Evolutionary conservation across 371 early-diverging fungal genomes (phyloP), one percentile per base, ranked within the genome.

Genomic region (Zychaea mexicana): DNA sequence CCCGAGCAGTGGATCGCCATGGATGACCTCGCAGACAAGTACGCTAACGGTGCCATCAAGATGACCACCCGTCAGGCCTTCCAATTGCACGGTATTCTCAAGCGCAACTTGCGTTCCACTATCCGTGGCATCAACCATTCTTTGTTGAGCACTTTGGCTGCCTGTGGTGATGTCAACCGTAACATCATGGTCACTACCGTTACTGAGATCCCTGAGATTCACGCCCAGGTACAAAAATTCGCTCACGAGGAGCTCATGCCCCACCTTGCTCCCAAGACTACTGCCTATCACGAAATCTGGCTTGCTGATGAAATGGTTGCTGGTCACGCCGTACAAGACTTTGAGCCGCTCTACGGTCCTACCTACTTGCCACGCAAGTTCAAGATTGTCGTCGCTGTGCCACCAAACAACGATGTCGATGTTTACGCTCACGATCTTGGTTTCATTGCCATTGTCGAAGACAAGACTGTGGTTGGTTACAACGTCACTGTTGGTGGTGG

Each of bases 151-250:
- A 95, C 96, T 24, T 83, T 96, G 45, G 97, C 97, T 54, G 97
- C 97, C 39, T 96, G 97, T 78, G 97, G 97, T 70, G 97, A 96
- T 82, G 97, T 96, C 64, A 96, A 96, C 84, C 90, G 97, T 70
- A 96, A 96, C 81, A 94, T 96, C 65, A 95, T 95, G 85, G 90
- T 92, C 69, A 90, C 90, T 64, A 90, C 94, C 60, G 90, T 92
- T 73, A 94, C 95, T 67, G 81, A 86, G 56, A 83, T 86, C 63
- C 87, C 93, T 39, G 85, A 90, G 56, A 73, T 96, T 27, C 94
- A 95, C 74, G 83, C 76, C 33, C 88, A 94, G 64, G 88, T 96
- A 15, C 85, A 85, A 58, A 82, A 86, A 42, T 91, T 95, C 62
- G 81, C 92, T 15, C 24, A 49, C 10, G 73, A 75, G 27, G 78